These are phyloP conservation scores for Phyllosticta paracitricarpa DNA, from an alignment of 2,329 filamentous ascomycete species.

Conservation along the genomic window DNA sequence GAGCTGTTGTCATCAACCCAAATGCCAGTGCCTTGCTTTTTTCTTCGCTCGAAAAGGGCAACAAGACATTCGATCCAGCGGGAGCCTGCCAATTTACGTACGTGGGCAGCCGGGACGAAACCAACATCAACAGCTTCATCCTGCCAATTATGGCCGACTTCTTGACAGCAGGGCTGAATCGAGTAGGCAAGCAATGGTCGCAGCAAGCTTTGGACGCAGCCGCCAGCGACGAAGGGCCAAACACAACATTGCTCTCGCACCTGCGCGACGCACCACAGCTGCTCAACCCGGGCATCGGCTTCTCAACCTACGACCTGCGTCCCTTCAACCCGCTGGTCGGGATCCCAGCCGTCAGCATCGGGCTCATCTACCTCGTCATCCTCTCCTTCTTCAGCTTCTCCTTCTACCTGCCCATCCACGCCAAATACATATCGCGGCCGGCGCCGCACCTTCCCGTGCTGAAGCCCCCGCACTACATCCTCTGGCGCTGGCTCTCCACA, in stretches of 20 bases:
- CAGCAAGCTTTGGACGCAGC: slow-evolving; percentile 32
- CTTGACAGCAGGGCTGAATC: slow-evolving; percentile 35
- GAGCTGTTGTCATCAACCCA: slow-evolving; percentile 51
- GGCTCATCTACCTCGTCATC: slow-evolving; percentile 58
- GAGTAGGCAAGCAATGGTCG: slow-evolving; percentile 41
- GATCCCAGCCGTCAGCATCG: slow-evolving; percentile 51
- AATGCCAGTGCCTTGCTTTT: slow-evolving; percentile 52
- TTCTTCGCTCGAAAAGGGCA: slow-evolving; percentile 43
- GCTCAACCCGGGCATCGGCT: slow-evolving; percentile 46
- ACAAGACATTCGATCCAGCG: slow-evolving; percentile 49
- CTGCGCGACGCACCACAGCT: slow-evolving; percentile 42
- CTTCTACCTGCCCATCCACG: slow-evolving; percentile 56
- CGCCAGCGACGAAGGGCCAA: slow-evolving; percentile 28
- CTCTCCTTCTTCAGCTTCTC: slow-evolving; percentile 56
- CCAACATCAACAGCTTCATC: slow-evolving; percentile 45
- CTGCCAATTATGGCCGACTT: slow-evolving; percentile 40
- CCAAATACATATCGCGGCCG: slow-evolving; percentile 43
- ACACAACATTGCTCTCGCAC: slow-evolving; percentile 27
- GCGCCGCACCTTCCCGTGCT: slow-evolving; percentile 45
- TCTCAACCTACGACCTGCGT: slow-evolving; percentile 47
- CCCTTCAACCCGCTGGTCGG: slow-evolving; percentile 47
- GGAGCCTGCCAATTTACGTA: slow-evolving; percentile 49
- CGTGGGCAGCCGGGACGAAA: slow-evolving; percentile 47
- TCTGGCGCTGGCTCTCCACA: slow-evolving; percentile 49
- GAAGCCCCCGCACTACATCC: slow-evolving; percentile 46